Evolutionary conservation across 106 monocot species (phyloP), one percentile per base, ranked within the genome.

Genomic region (Platanthera zijinensis): DNA sequence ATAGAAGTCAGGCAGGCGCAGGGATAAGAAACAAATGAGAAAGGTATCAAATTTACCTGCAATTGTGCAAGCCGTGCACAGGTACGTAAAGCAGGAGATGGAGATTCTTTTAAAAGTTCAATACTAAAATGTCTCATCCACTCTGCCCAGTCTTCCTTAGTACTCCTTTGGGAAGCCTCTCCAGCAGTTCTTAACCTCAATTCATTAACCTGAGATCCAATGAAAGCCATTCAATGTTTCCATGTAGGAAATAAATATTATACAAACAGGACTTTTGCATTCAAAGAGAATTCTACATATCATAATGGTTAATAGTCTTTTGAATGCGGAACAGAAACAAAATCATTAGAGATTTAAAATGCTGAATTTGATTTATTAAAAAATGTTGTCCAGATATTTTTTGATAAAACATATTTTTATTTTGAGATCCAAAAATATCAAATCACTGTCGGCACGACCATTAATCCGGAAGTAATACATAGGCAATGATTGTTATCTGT

Each of bases 111-210:
- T 30, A 99, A 90, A 39, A 99, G 88, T 81, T 94, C 99, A 76
- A 94, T 99, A 72, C 94, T 99, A 81, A 99, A 99, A 85, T 99
- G 99, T 70, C 99, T 88, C 99, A 99, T 99, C 99, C 99, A 99
- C 79, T 99, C 99, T 59, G 99, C 99, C 99, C 99, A 99, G 57
- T 99, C 99, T 85, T 99, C 99, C 69, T 87, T 99, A 5, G 99
- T 99, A 80, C 99, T 99, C 71, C 99, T 83, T 66, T 99, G 99
- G 19, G 99, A 99, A 64, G 92, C 99, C 76, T 99, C 99, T 1
- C 99, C 94, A 71, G 99, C 99, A 76, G 85, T 91, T 77, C 99
- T 88, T 52, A 99, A 76, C 67, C 92, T 82, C 62, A 85, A 80
- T 83, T 99, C 99, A 84, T 99, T 94, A 7, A 99, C 94, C 99